Evolutionary conservation across 1,139 yeast species (phyloP), one percentile per base, ranked within the genome.

Genomic region (Taphrina sp.): DNA sequence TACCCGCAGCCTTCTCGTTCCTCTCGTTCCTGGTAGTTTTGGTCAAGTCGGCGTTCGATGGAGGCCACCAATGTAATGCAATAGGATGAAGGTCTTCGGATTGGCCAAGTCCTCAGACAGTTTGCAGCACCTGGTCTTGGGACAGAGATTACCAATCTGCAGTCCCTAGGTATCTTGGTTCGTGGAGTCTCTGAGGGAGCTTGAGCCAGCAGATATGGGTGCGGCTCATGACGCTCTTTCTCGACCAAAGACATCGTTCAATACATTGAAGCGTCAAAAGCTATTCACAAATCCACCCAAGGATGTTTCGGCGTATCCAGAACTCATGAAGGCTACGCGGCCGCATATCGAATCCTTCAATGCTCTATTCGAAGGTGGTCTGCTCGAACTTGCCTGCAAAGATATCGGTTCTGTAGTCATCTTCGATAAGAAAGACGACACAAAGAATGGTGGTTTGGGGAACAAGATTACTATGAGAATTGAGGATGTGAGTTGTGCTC

Each of bases 281-380:
- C 77, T 95, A 64, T 92, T 88, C 73, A 78, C 80, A 64, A 82
- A 86, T 67, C 98, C 98, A 38, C 95, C 97, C 52, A 82, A 81
- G 72, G 95, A 86, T 64, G 79, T 85, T 67, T 76, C 87, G 23
- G 87, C 88, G 1, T 92, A 74, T 66, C 96, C 96, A 5, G 73
- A 89, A 49, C 77, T 94, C 43, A 78, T 79, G 59, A 95, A 87
- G 60, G 97, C 98, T 10, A 94, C 92, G 36, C 81, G 81, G 59
- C 99, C 98, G 10, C 99, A 92, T 69, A 78, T 94, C 59, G 97
- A 95, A 7, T 92, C 98, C 1, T 92, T 92, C 76, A 85, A 92
- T 75, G 97, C 96, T 12, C 76, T 92, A 58, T 85, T 95, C 37
- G 95, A 86, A 59, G 96, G 95, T 23, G 96, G 96, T 3, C 72